Base-by-base conservation (phyloP, 108 stramenopile species). In the Parietichytrium sp. region DNA sequence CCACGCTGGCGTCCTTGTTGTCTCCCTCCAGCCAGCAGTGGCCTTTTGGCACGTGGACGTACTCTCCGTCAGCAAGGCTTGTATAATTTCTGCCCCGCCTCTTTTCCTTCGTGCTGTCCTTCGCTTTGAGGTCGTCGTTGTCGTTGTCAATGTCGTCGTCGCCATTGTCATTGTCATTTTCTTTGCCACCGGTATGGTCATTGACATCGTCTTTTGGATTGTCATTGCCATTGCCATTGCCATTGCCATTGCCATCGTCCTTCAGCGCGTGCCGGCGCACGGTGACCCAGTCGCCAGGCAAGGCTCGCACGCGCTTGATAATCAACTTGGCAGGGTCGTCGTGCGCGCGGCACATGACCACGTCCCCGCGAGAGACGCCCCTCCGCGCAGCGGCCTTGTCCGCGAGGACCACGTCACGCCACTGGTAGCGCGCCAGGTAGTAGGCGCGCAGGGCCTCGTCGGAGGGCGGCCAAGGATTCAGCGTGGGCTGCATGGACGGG, bases 361-460 rank as follows among this genome's bases (percentile, higher is more conserved):
- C 61, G 42, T 42, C 45, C 10, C 61, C 61, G 61, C 61, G 61
- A n/a, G 36, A n/a, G 6, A 31, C 20, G 33, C 61, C 61, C 13
- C 38, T 42, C 38, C 61, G 61, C 38, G 20, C 45, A 23, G 20
- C 23, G 6, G 45, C 10, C 61, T 72, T 72, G 42, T 72, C 61
- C 20, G 45, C 20, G n/a, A 72, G 29, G 16, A 72, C 61, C 23
- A 72, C 33, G 42, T 72, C 61, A n/a, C 45, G 61, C 61, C 61
- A 72, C n/a, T n/a, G n/a, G 42, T 72, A 72, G 20, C 61, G 61
- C 61, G 61, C 61, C 23, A 72, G 45, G 20, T 33, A 72, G 61
- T 72, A 72, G 38, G 36, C 45, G 61, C 61, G 61, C 61, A 72
- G 61, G n/a, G 61, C 45, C 61, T 72, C 61, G n/a, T n/a, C n/a